These are phyloP conservation scores for Lactarius tabidus DNA, from an alignment of 768 basidiomycete species.

Conservation along the genomic window DNA sequence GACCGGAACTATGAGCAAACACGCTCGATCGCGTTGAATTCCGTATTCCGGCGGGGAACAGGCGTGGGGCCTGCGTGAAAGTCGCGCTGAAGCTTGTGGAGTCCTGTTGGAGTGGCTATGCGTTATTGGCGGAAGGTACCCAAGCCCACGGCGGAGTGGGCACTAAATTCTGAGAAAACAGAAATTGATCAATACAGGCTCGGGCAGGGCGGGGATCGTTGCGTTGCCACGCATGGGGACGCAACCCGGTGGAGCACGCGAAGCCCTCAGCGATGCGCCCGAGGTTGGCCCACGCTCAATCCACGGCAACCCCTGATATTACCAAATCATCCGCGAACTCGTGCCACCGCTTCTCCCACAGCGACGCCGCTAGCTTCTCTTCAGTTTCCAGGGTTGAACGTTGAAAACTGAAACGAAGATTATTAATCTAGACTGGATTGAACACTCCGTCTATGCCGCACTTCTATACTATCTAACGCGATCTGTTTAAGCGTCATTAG, in stretches of 20 bases:
- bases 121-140: neutral
- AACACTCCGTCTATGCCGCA: conserved; percentile 26
- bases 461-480: conserved; percentile 63
- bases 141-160: conserved; percentile 14
- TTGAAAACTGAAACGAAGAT: conserved; percentile 14
- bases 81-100: conserved; percentile 11
- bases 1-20: conserved; percentile 17
- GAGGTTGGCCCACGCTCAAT: neutral
- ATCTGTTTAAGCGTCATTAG: conserved; percentile 57
- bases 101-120: conserved; percentile 9
- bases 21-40: conserved; percentile 15
- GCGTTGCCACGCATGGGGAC: conserved; percentile 10
- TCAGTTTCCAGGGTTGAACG: neutral
- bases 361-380: conserved; percentile 13
- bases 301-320: conserved; percentile 12
- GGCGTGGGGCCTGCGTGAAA: conserved; percentile 17
- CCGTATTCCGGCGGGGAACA: conserved; percentile 16
- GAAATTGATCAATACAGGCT: no score
- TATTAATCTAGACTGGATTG: neutral
- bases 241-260: conserved; percentile 17
- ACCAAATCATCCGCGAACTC: conserved; percentile 8
- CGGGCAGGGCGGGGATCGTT: no score
- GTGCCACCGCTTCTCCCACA: conserved; percentile 15
- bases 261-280: conserved; percentile 17
- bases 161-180: conserved; percentile 2